These are phyloP conservation scores for Tetrahymena borealis DNA, from an alignment of 73 alveolate species.

Conservation along the genomic window DNA sequence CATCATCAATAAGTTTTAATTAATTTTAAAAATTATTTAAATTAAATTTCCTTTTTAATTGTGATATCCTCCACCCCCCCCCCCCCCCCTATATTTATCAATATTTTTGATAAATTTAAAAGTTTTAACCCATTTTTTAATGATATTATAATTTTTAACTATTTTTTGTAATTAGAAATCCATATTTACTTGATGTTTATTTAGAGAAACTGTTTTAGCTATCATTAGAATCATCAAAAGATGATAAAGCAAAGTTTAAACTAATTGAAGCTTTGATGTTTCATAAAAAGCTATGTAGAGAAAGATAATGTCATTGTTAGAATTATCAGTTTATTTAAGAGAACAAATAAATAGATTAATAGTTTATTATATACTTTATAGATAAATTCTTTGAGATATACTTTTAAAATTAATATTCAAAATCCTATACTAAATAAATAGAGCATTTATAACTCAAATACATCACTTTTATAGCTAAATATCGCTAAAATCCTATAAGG, in stretches of 20 bases:
- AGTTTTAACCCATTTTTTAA: too few species aligned
- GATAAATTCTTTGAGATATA: neutral
- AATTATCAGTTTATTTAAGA: neutral
- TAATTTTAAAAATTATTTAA: too few species aligned
- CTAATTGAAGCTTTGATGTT: neutral
- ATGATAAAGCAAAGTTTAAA: neutral
- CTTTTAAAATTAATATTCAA: neutral
- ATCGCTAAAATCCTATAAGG: neutral
- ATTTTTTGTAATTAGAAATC: neutral
- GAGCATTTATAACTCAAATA: neutral
- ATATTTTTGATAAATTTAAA: too few species aligned
- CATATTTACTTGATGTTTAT: neutral
- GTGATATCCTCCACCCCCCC: too few species aligned
- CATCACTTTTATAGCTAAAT: neutral
- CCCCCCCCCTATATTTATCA: too few species aligned
- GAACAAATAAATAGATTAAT: neutral
- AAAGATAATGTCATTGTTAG: neutral
- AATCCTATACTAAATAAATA: neutral
- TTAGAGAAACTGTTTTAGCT: neutral
- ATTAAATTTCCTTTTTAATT: neutral
- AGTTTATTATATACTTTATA: neutral
- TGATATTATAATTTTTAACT: too few species aligned
- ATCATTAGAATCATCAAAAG: neutral
- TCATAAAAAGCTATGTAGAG: neutral
- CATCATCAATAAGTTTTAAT: neutral